Percentiles rank a stretch among this genome's conserved stretches.
These are phyloP conservation scores for Asterophora parasitica DNA, from an alignment of 768 basidiomycete species.

Conservation along the genomic window DNA sequence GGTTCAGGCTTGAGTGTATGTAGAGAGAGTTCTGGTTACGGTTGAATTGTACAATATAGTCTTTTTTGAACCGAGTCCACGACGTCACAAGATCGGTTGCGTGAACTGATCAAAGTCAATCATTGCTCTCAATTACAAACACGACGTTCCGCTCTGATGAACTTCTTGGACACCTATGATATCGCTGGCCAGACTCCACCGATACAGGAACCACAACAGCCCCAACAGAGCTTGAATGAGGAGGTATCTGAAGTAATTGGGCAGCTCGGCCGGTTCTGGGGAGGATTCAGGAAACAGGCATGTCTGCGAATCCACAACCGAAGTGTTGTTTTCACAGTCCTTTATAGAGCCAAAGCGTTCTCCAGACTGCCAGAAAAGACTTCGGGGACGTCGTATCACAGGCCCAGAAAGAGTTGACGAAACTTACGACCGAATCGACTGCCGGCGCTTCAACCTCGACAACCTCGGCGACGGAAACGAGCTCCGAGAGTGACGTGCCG, in stretches of 20 bases:
- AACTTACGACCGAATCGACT: slow-evolving; percentile 37
- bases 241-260: slow-evolving; percentile 88
- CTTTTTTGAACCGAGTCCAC: neutral
- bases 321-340: neutral
- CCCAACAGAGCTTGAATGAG: slow-evolving; percentile 66
- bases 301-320: neutral
- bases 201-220: slow-evolving; percentile 41
- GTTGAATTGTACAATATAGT: slow-evolving; percentile 10
- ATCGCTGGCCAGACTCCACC: slow-evolving; percentile 46
- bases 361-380: slow-evolving; percentile 71
- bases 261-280: slow-evolving; percentile 86
- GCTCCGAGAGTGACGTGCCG: slow-evolving; percentile 10
- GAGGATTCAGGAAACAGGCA: slow-evolving; percentile 86
- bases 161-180: slow-evolving; percentile 71
- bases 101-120: neutral
- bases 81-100: slow-evolving; percentile 6
- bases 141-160: slow-evolving; percentile 39
- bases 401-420: slow-evolving; percentile 72
- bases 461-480: slow-evolving; percentile 18
- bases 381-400: slow-evolving; percentile 68
- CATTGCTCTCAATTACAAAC: neutral
- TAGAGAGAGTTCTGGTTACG: slow-evolving; percentile 7
- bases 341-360: slow-evolving; percentile 46
- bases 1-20: slow-evolving; percentile 12
- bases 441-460: slow-evolving; percentile 17